Evolutionary conservation across 345 rosid genomes (phyloP), one percentile per base, ranked within the genome.

Genomic region (Crucihimalaya himalaica): DNA sequence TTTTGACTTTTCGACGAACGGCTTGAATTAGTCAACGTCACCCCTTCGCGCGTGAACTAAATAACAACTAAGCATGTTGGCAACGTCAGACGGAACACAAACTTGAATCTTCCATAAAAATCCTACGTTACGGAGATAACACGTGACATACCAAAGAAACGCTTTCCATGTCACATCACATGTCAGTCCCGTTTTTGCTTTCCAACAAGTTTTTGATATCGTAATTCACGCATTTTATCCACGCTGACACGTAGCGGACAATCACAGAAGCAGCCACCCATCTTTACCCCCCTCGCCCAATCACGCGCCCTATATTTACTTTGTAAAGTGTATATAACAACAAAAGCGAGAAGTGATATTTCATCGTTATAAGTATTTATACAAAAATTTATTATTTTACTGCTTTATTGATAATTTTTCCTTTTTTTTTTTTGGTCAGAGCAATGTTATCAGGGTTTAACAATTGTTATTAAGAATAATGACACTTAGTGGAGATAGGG

Each of bases 261-360:
- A 76, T 62, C 27, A 32, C 79, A 69, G 52, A 39, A 66, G 69
- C 53, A 75, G 48, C 65, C 63, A 68, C 63, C 69, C 52, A 63
- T 69, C 1, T 7, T 59, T 67, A n/a, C 35, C 43, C 45, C 11
- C 7, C 43, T 8, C 12, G 20, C 4, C 67, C 51, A 14, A 42
- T 75, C 63, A 76, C 75, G 71, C 79, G 75, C 59, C 63, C n/a
- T n/a, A n/a, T n/a, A n/a, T 76, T 76, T 35, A 35, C 71, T n/a
- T 28, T 55, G 40, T 54, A 70, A 70, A 70, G 66, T 55, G 58
- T n/a, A n/a, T 63, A 40, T 70, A 70, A 63, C 28, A 55, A 63
- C 75, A 54, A 69, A 70, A 68, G 37, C n/a, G 51, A 29, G 27
- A 62, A 28, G 27, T 21, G 8, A 40, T 11, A 12, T 39, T 39